These are phyloP conservation scores for Eruca vesicaria DNA, from an alignment of 441 rosid genomes.

Conservation along the genomic window DNA sequence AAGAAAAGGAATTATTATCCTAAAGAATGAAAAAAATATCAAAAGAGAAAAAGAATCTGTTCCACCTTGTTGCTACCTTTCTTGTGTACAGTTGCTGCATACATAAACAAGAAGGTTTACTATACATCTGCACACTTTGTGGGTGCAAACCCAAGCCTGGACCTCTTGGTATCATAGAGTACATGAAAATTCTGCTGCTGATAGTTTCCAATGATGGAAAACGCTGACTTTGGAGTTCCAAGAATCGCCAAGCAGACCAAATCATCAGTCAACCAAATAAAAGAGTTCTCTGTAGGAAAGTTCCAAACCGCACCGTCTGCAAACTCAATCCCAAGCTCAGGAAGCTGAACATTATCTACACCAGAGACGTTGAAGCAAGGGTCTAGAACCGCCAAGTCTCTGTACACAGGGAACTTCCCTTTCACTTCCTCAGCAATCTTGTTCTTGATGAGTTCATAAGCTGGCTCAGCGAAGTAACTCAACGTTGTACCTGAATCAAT, in stretches of 20 bases:
- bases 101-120: slow-evolving; percentile 19
- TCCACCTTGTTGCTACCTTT: slow-evolving; percentile 4
- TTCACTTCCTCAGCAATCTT: slow-evolving; percentile 61
- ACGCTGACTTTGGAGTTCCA: slow-evolving; percentile 73
- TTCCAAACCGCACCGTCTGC: slow-evolving; percentile 88
- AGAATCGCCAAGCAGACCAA: slow-evolving; percentile 79
- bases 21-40: slow-evolving; percentile 22
- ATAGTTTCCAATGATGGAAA: slow-evolving; percentile 87
- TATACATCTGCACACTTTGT: slow-evolving; percentile 67
- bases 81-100: slow-evolving; percentile 28
- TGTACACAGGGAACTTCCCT: slow-evolving; percentile 49
- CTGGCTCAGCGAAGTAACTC: slow-evolving; percentile 84
- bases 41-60: background rate
- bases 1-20: slow-evolving; percentile 1
- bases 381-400: slow-evolving; percentile 60
- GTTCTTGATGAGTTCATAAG: slow-evolving; percentile 59
- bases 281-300: slow-evolving; percentile 81
- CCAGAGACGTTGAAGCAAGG: slow-evolving; percentile 94
- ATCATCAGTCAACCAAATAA: slow-evolving; percentile 56
- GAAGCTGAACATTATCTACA: slow-evolving; percentile 52
- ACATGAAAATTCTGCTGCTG: slow-evolving; percentile 97
- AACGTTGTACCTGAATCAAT: slow-evolving; percentile 94
- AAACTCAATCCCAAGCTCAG: slow-evolving; percentile 68
- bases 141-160: slow-evolving; percentile 86
- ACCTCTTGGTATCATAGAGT: slow-evolving; percentile 76